These are phyloP conservation scores for Ophiostoma angusticollis DNA, from an alignment of 2,329 filamentous ascomycete species.

Conservation along the genomic window DNA sequence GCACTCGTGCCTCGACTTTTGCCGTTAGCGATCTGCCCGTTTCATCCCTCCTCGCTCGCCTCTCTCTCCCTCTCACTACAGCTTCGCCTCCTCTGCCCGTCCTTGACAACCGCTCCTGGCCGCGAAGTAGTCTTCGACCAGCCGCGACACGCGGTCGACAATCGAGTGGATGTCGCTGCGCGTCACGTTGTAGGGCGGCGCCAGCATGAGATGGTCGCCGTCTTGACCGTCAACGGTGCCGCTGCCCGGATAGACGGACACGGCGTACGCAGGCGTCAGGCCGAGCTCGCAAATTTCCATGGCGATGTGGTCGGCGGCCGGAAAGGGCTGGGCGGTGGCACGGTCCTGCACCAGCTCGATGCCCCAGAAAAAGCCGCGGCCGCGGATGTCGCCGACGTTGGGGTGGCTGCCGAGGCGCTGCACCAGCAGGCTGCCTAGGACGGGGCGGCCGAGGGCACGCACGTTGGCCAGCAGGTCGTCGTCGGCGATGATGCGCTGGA, in stretches of 20 bases:
- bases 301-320: constrained; percentile 19
- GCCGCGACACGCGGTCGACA: constrained; percentile 34
- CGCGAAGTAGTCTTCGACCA: constrained; percentile 38
- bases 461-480: constrained; percentile 25
- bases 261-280: constrained; percentile 20
- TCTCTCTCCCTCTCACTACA: background rate
- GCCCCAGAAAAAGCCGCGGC: constrained; percentile 32
- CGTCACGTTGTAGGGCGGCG: constrained; percentile 55
- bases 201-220: constrained; percentile 58
- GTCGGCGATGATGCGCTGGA: constrained; percentile 26
- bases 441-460: constrained; percentile 18
- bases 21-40: too few relatives aligned
- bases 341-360: constrained; percentile 29
- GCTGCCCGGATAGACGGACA: constrained; percentile 48
- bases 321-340: constrained; percentile 21
- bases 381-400: constrained; percentile 30
- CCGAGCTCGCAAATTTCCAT: constrained; percentile 23
- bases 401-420: constrained; percentile 21
- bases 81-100: background rate
- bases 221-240: constrained; percentile 46
- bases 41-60: too few relatives aligned
- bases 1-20: too few relatives aligned
- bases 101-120: constrained; percentile 4
- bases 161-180: constrained; percentile 42
- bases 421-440: constrained; percentile 20